A percentile compares a stretch with the other conserved stretches of the same genome.
Evolutionary conservation across 2,329 filamentous ascomycete genomes (phyloP).

Genomic region (Aspergillus fumigatiaffinis): DNA sequence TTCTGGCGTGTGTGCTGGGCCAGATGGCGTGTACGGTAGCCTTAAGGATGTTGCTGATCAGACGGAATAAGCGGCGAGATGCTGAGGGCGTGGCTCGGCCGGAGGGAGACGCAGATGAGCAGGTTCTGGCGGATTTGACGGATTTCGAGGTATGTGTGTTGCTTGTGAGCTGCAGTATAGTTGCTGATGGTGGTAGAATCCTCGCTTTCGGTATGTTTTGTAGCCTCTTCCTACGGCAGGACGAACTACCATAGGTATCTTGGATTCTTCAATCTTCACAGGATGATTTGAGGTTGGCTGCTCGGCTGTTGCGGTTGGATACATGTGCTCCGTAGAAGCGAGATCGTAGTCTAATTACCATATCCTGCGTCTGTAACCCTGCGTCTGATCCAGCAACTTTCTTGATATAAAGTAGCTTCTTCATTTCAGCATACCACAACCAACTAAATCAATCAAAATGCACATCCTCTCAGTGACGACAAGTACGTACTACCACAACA

Average conservation of each 20-base stretch:
- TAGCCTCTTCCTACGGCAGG: too few relatives aligned
- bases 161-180: neutral
- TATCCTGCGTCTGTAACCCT: too few relatives aligned
- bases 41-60: constrained; percentile 15
- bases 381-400: too few relatives aligned
- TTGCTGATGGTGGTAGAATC: constrained; percentile 3
- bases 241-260: too few relatives aligned
- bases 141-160: constrained; percentile 23
- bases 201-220: constrained; percentile 1
- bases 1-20: constrained; percentile 34
- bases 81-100: neutral
- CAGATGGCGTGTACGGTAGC: constrained; percentile 18
- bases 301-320: too few relatives aligned
- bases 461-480: too few relatives aligned
- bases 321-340: too few relatives aligned
- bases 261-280: too few relatives aligned
- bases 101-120: neutral
- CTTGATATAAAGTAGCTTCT: neutral
- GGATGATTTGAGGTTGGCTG: too few relatives aligned
- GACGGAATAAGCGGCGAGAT: constrained; percentile 20
- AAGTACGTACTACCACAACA: too few relatives aligned
- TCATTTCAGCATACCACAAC: neutral
- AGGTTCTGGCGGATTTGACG: constrained; percentile 21
- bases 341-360: too few relatives aligned
- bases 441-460: neutral